A percentile compares a stretch with the other conserved stretches of the same genome.
Evolutionary conservation across 2,329 filamentous ascomycete species (phyloP).

Genomic region (Fusarium staphyleae): DNA sequence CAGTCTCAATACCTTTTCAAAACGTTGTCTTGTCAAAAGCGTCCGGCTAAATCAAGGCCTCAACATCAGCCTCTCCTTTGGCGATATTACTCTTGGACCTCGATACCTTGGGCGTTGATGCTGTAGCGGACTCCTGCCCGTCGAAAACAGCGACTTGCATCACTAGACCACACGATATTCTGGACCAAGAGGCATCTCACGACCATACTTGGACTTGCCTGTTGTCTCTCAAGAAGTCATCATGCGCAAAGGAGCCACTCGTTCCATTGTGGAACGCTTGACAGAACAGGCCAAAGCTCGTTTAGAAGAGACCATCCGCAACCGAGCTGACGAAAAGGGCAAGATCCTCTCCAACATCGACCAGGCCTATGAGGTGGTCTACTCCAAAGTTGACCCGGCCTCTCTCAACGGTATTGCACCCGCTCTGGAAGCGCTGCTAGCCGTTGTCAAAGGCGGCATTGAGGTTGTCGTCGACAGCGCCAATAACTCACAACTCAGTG

Average conservation of each 20-base stretch:
- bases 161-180: background rate
- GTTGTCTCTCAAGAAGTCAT: background rate
- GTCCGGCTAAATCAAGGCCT: background rate
- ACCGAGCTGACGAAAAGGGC: background rate
- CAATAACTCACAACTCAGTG: background rate
- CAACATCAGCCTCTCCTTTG: no score
- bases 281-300: background rate
- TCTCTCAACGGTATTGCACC: background rate
- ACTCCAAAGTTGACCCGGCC: background rate
- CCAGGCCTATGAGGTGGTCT: background rate
- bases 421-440: background rate
- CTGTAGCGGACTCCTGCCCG: no score
- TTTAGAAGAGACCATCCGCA: background rate
- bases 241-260: background rate
- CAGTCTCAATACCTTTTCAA: background rate
- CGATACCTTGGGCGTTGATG: no score
- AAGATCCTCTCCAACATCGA: background rate
- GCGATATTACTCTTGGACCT: no score
- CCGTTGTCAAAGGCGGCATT: slow-evolving; percentile 1
- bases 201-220: background rate
- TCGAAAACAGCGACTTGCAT: background rate
- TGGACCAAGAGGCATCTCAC: background rate
- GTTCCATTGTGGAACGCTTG: background rate
- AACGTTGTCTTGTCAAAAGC: background rate
- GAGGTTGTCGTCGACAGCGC: background rate